Percentiles rank a stretch among this genome's conserved stretches.
phyloP scores from a whole-genome alignment of 1,284 basidiomycete species.

The Mycosarcoma maydis region DNA sequence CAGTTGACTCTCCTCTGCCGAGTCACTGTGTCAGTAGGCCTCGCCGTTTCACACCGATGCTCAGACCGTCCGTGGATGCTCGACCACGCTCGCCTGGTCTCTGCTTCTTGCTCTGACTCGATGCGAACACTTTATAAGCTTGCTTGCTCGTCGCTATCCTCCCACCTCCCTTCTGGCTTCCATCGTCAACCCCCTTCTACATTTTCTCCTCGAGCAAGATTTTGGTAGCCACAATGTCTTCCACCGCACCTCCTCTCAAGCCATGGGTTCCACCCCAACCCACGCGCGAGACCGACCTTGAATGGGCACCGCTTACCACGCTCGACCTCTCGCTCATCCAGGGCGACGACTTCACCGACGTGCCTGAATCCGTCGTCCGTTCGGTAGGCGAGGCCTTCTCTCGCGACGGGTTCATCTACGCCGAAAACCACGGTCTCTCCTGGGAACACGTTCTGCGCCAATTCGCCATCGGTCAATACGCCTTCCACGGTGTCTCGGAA shows the following conservation, averaged over 20 bases:
- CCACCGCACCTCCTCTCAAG: slow-evolving; percentile 24
- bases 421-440: slow-evolving; percentile 62
- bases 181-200: neutral
- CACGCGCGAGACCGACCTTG: slow-evolving; percentile 55
- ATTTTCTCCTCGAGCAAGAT: no score
- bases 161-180: neutral
- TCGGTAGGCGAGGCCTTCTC: slow-evolving; percentile 59
- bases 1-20: no score
- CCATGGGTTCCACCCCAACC: slow-evolving; percentile 57
- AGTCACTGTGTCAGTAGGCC: no score
- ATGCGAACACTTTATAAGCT: no score
- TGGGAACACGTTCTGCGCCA: slow-evolving; percentile 62
- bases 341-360: slow-evolving; percentile 56
- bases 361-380: slow-evolving; percentile 52
- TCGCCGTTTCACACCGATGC: no score
- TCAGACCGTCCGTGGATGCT: no score
- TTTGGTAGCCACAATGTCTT: slow-evolving; percentile 6
- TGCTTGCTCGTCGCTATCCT: neutral
- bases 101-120: no score
- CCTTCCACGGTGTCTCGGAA: slow-evolving; percentile 56
- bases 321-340: slow-evolving; percentile 60
- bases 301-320: slow-evolving; percentile 64
- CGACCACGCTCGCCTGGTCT: no score
- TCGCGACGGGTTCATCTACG: slow-evolving; percentile 63
- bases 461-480: slow-evolving; percentile 65